Percentiles rank a stretch among this genome's conserved stretches.
These are phyloP conservation scores for Plasmodium gonderi DNA, from an alignment of 169 alveolate species.

Conservation along the genomic window DNA sequence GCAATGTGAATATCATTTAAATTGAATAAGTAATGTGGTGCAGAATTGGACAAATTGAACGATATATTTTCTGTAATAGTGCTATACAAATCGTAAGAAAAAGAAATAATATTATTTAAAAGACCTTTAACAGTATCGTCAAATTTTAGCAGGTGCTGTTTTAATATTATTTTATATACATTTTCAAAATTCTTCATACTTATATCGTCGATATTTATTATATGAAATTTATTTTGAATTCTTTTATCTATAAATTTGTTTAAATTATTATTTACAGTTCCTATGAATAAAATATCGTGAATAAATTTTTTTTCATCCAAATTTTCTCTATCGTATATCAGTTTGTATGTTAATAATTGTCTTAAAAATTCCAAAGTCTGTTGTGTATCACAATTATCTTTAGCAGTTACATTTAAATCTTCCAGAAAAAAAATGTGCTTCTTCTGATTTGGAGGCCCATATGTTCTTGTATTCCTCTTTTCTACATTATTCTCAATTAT, in stretches of 20 bases:
- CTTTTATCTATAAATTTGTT: conserved; percentile 95
- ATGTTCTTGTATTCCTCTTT: conserved; percentile 92
- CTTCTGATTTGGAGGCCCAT: conserved; percentile 95
- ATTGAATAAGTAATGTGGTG: conserved; percentile 93
- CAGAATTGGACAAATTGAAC: conserved; percentile 85
- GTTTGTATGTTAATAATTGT: conserved; percentile 90
- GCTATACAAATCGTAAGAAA: conserved; percentile 88
- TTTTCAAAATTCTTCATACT: conserved; percentile 88
- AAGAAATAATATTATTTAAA: conserved; percentile 86
- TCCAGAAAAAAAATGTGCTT: conserved; percentile 93
- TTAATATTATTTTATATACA: conserved; percentile 89
- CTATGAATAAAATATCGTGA: conserved; percentile 93
- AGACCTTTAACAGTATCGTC: conserved; percentile 86
- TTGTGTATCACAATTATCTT: conserved; percentile 95
- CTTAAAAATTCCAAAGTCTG: conserved; percentile 92
- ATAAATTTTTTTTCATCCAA: conserved; percentile 93
- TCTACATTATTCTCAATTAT: conserved; percentile 88
- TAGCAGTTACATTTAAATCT: conserved; percentile 95
- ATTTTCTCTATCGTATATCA: conserved; percentile 91
- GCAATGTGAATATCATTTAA: conserved; percentile 87
- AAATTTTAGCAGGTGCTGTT: conserved; percentile 90
- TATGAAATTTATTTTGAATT: conserved; percentile 93
- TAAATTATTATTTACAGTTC: conserved; percentile 95
- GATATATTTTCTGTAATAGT: conserved; percentile 75
- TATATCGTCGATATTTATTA: conserved; percentile 90